Percentiles rank a stretch among this genome's conserved stretches.
phyloP scores from a whole-genome alignment of 495 filamentous ascomycete species.

The Penicillium arizonense region DNA sequence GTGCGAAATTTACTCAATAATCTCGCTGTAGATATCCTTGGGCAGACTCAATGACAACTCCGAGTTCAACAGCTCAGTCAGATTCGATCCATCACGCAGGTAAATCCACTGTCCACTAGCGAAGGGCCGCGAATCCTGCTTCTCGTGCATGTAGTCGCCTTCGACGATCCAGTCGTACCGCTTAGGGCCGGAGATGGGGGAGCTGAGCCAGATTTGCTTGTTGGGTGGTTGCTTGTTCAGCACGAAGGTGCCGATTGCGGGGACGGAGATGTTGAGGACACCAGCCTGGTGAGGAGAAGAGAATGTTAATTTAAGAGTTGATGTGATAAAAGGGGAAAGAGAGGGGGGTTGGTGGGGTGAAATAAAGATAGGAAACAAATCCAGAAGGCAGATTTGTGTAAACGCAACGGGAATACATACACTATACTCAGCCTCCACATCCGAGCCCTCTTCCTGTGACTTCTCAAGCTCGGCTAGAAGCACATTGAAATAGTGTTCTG shows the following conservation, averaged over 20 bases:
- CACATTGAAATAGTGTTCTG: constrained; percentile 50
- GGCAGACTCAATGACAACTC: constrained; percentile 57
- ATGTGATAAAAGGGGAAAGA: background rate
- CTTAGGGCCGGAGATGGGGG: constrained; percentile 88
- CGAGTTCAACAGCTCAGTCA: constrained; percentile 65
- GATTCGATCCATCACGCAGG: constrained; percentile 70
- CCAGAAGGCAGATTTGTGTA: background rate
- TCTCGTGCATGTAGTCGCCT: constrained; percentile 68
- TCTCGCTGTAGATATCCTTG: constrained; percentile 39
- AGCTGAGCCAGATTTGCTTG: constrained; percentile 96
- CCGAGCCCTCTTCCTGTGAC: constrained; percentile 42
- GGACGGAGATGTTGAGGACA: constrained; percentile 72
- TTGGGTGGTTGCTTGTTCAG: constrained; percentile 98
- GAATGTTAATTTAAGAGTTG: background rate
- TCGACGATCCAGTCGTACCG: constrained; percentile 81
- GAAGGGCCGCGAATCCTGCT: constrained; percentile 62
- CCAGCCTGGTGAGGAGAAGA: constrained; percentile 59
- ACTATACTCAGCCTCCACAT: constrained; percentile 58
- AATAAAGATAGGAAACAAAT: background rate
- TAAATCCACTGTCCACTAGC: constrained; percentile 74
- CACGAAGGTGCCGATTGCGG: constrained; percentile 73
- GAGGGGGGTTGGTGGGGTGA: background rate
- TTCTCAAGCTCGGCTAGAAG: constrained; percentile 46
- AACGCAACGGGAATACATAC: constrained; percentile 28
- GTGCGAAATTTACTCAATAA: constrained; percentile 14